Evolutionary conservation across 805 yeast genomes (phyloP).

Genomic region (Torulaspora maleeae): DNA sequence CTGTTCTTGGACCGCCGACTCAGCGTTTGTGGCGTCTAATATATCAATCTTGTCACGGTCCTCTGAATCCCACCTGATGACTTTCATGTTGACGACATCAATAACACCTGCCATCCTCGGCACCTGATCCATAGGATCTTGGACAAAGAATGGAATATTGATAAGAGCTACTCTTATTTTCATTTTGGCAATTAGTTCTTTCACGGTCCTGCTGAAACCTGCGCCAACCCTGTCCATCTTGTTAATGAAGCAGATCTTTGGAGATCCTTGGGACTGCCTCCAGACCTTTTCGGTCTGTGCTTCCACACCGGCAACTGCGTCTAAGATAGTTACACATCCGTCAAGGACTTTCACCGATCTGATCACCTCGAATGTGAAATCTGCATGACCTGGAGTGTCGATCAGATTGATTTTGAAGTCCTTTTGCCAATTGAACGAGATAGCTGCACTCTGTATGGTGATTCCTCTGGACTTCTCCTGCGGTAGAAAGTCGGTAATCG

Average conservation of each 20-base stretch:
- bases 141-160: constrained; percentile 70
- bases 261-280: constrained; percentile 78
- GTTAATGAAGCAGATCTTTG: constrained; percentile 75
- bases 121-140: constrained; percentile 31
- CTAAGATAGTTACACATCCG: constrained; percentile 89
- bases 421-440: constrained; percentile 79
- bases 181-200: constrained; percentile 71
- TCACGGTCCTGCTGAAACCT: constrained; percentile 84
- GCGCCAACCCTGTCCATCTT: constrained; percentile 98
- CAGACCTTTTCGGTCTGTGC: constrained; percentile 98
- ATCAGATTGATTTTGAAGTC: constrained; percentile 71
- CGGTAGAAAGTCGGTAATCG: constrained; percentile 87
- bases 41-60: constrained; percentile 28
- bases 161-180: constrained; percentile 68
- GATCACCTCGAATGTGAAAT: constrained; percentile 90
- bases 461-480: constrained; percentile 92
- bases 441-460: constrained; percentile 95
- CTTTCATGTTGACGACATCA: constrained; percentile 52
- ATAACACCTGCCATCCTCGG: constrained; percentile 50
- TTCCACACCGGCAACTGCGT: constrained; percentile 97
- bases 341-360: constrained; percentile 86
- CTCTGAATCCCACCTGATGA: constrained; percentile 43
- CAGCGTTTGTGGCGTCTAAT: constrained; percentile 55
- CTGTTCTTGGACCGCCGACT: constrained; percentile 42
- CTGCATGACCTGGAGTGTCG: constrained; percentile 98